Conservation (phyloP, 1,284 basidiomycete species). For the Ganoderma meredithae region DNA sequence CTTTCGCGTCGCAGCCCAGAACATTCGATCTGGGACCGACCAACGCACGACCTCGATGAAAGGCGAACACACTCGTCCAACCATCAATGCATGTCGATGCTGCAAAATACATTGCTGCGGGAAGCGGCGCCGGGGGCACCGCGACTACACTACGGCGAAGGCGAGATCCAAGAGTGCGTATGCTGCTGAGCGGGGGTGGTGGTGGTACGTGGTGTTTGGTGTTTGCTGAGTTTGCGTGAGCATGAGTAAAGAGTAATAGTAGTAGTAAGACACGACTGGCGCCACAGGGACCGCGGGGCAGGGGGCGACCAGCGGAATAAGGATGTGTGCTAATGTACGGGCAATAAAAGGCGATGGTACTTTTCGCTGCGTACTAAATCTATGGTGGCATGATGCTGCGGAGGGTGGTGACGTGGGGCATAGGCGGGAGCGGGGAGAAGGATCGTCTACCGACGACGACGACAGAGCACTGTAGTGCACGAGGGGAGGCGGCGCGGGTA, state of each 20-base stretch:
- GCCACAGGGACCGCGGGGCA: neutral
- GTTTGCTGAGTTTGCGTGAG: neutral
- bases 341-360: slow-evolving; percentile 39
- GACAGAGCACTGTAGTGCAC: neutral
- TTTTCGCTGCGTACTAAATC: slow-evolving; percentile 36
- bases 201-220: neutral
- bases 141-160: neutral
- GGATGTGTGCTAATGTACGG: slow-evolving; percentile 33
- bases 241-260: neutral
- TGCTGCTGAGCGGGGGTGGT: no score
- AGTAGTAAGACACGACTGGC: neutral
- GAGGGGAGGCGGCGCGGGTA: slow-evolving; percentile 11
- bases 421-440: slow-evolving; percentile 17
- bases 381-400: slow-evolving; percentile 28
- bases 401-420: neutral
- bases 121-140: neutral
- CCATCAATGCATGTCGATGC: neutral
- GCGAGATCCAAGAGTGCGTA: neutral
- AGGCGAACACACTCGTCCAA: neutral
- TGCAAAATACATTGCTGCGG: neutral
- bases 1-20: neutral
- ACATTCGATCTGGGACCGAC: no score
- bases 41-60: neutral
- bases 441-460: slow-evolving; percentile 1
- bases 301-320: slow-evolving; percentile 8